Percentiles rank a stretch among this genome's conserved stretches.
These are phyloP conservation scores for Aspergillus quadrilineatus DNA, from an alignment of 2,329 filamentous ascomycete species.

Conservation along the genomic window DNA sequence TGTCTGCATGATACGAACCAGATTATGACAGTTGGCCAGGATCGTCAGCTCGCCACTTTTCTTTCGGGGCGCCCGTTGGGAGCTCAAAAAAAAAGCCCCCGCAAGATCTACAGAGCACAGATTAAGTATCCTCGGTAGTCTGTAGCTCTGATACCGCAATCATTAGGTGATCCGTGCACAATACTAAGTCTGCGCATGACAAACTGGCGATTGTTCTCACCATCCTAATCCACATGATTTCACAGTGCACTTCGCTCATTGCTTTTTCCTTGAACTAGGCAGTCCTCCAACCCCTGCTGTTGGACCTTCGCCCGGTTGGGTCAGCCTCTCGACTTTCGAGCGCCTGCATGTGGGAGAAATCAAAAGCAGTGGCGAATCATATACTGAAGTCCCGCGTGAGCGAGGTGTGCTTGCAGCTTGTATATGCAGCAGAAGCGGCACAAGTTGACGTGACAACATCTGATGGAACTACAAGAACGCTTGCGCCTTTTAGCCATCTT, in stretches of 20 bases:
- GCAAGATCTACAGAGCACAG: not conserved
- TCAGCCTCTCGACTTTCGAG: not conserved
- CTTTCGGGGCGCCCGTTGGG: not conserved
- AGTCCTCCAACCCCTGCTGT: constrained; percentile 8
- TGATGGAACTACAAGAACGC: not conserved
- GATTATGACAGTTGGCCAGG: not conserved
- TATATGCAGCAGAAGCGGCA: not conserved
- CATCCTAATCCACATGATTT: not conserved
- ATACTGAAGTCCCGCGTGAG: not conserved
- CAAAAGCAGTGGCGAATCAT: not conserved
- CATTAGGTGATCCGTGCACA: not conserved
- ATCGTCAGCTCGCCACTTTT: not conserved
- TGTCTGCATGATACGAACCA: not conserved
- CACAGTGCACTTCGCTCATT: not conserved
- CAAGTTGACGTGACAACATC: not conserved
- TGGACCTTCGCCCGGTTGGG: not conserved
- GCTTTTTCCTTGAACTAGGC: constrained; percentile 1
- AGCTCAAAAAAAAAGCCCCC: too few relatives aligned
- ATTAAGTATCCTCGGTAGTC: not conserved
- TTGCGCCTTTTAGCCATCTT: not conserved
- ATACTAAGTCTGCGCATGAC: not conserved
- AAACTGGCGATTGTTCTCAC: not conserved
- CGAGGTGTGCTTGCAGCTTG: not conserved
- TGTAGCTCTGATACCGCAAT: not conserved
- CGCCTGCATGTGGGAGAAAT: not conserved